Evolutionary conservation across 257 asterid genomes (phyloP).

Genomic region (Gentiana straminea): DNA sequence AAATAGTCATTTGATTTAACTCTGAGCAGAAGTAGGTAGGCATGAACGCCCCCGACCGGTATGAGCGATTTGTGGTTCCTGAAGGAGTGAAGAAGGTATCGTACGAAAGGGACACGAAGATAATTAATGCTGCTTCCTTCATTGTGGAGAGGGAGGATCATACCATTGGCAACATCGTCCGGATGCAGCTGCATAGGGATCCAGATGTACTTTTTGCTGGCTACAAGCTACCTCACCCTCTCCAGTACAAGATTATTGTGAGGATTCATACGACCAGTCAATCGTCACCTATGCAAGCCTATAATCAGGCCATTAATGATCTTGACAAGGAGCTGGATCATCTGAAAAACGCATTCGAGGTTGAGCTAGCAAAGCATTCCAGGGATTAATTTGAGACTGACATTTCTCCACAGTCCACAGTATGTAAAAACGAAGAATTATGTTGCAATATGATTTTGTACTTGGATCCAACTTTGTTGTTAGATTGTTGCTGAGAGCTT

Average conservation of each 20-base stretch:
- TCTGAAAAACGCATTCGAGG: conserved; percentile 78
- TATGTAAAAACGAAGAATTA: no score
- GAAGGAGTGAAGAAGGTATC: conserved; percentile 37
- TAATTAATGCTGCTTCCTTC: conserved; percentile 74
- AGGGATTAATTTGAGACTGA: background rate
- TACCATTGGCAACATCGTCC: conserved; percentile 70
- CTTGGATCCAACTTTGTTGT: no score
- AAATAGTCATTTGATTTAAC: no score
- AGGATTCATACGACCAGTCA: conserved; percentile 94
- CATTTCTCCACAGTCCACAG: no score
- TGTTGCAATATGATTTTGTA: no score
- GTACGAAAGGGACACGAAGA: conserved; percentile 78
- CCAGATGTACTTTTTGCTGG: conserved; percentile 81
- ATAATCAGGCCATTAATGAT: conserved; percentile 94
- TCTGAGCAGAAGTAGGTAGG: no score
- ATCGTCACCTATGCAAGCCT: conserved; percentile 98
- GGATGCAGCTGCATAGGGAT: conserved; percentile 91
- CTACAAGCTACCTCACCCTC: conserved; percentile 96
- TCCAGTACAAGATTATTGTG: conserved; percentile 68
- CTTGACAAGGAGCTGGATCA: conserved; percentile 90
- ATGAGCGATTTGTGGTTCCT: no score
- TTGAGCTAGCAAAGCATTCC: conserved; percentile 2
- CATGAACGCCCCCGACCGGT: no score
- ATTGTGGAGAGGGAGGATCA: conserved; percentile 83
- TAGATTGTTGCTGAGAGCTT: no score